Base-by-base conservation (phyloP, 2,329 filamentous ascomycete genomes). In the Orbilia ellipsospora region DNA sequence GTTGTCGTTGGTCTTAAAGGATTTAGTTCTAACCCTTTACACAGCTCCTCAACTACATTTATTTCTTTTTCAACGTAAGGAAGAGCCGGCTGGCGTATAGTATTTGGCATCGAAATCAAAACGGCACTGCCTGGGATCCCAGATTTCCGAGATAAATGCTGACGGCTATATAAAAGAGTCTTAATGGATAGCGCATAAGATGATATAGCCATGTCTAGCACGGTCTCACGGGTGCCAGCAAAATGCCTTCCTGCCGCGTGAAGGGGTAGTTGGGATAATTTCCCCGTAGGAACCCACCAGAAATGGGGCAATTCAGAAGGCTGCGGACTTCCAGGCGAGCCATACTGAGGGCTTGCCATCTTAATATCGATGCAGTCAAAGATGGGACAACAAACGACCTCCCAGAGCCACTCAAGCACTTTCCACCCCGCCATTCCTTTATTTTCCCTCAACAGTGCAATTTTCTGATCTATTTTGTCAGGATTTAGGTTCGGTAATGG, bases 141-240 rank as follows among this genome's bases (percentile, higher is more conserved):
- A 45, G 6, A 8, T 42, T 23, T 28, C 40, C 10, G 28, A 51
- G 40, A n/a, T 6, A 7, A 6, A 23, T 23, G 23, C 28, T 23
- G 79, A 7, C 78, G 80, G 7, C 70, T 73, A 18, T 80, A 64
- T 16, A 82, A 77, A 0, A 84, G 40, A 2, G 81, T 74, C 73
- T 80, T 82, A 36, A 84, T 57, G 2, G 82, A 83, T 0, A 80
- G 78, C 12, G 66, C 79, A 59, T 84, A 84, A 0, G 82, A 83
- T 2, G 83, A 84, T 0, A 83, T 79, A 7, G 82, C 82, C 51
- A 80, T 77, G 55, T 83, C 81, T 0, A 83, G 55, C 0, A 80
- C 80, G 0, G 80, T 81, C 4, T 81, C 68, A 0, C 18, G 42
- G 8, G 77, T 78, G 4, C 60, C 50, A 5, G 61, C 23, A 0